Evolutionary conservation across 495 filamentous ascomycete species (phyloP).

Genomic region (Penicillium parvum): DNA sequence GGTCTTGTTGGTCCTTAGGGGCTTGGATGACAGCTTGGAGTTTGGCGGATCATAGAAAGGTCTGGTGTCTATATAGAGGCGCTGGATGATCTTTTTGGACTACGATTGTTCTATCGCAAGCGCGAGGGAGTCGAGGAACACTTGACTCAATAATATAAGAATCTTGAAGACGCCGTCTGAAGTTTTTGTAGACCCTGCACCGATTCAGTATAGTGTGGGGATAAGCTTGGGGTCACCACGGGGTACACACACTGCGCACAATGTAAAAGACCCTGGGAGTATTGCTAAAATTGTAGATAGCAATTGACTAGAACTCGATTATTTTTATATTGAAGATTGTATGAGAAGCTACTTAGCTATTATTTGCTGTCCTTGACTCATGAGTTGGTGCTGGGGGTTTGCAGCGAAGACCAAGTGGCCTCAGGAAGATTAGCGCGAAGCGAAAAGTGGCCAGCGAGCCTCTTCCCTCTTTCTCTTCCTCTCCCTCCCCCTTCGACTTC

Average conservation of each 20-base stretch:
- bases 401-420: conserved; percentile 43
- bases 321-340: no score
- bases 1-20: conserved; percentile 52
- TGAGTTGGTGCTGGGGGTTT: conserved; percentile 8
- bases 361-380: no score
- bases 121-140: background rate
- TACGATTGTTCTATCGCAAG: background rate
- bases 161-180: background rate
- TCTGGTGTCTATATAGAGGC: conserved; percentile 15
- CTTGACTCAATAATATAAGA: background rate
- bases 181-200: conserved; percentile 12
- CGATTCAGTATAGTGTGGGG: conserved; percentile 15
- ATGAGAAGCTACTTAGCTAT: no score
- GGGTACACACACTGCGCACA: conserved; percentile 8
- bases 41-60: conserved; percentile 6
- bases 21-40: background rate
- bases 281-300: background rate
- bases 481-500: conserved; percentile 33
- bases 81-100: background rate
- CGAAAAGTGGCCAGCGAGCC: conserved; percentile 45
- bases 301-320: no score
- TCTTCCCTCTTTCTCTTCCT: conserved; percentile 34
- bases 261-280: background rate
- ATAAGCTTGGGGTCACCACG: conserved; percentile 18
- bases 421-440: conserved; percentile 45